phyloP scores from a whole-genome alignment of 1,284 basidiomycete genomes.

The Coniophora puteana region DNA sequence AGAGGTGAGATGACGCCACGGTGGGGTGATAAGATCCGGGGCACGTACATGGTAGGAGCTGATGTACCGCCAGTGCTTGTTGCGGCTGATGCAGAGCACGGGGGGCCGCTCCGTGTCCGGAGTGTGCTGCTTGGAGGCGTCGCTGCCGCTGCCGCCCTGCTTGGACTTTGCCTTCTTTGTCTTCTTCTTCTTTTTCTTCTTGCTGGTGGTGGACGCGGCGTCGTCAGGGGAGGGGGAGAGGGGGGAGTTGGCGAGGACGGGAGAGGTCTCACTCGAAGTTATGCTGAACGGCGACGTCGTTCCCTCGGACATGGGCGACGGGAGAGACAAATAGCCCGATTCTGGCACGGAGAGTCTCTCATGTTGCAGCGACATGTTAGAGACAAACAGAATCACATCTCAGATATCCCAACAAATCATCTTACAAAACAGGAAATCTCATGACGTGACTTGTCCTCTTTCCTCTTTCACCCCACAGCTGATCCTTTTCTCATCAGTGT shows the following conservation, averaged over 20 bases:
- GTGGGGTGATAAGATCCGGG: background rate
- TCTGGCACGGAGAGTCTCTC: too few species aligned
- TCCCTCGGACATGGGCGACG: constrained; percentile 4
- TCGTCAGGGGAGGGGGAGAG: constrained; percentile 6
- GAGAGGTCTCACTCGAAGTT: constrained; percentile 11
- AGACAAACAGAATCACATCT: too few species aligned
- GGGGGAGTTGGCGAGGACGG: constrained; percentile 9
- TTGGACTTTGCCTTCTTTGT: constrained; percentile 43
- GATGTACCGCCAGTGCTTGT: constrained; percentile 86
- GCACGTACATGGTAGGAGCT: constrained; percentile 79
- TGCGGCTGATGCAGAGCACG: constrained; percentile 76
- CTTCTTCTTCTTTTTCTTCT: constrained; percentile 77
- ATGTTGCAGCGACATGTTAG: too few species aligned
- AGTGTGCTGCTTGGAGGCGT: constrained; percentile 14
- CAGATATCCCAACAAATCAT: too few species aligned
- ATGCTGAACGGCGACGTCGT: constrained; percentile 9
- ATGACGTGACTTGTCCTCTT: too few species aligned
- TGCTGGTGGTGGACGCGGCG: constrained; percentile 27
- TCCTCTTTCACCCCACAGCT: too few species aligned
- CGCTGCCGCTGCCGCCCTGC: too few species aligned
- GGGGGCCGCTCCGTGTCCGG: constrained; percentile 42
- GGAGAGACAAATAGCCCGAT: too few species aligned
- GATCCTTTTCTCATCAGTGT: too few species aligned
- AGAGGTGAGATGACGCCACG: background rate
- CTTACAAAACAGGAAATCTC: too few species aligned